phyloP scores from a whole-genome alignment of 2,329 filamentous ascomycete genomes.

The Aspergillus phoenicis region DNA sequence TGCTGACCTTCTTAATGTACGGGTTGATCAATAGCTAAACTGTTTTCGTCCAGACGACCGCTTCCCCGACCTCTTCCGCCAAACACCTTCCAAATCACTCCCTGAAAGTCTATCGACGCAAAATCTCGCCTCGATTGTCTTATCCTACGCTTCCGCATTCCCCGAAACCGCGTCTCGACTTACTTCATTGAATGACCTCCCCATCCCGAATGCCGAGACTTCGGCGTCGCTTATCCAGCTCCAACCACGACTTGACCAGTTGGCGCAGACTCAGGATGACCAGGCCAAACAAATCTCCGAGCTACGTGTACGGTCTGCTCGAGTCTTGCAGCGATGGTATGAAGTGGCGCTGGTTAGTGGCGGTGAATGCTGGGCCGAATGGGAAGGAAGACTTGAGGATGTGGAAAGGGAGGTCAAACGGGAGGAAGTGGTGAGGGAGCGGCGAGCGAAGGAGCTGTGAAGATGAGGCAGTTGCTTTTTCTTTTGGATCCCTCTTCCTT shows the following conservation, averaged over 20 bases:
- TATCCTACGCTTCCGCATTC: constrained; percentile 50
- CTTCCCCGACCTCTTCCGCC: constrained; percentile 47
- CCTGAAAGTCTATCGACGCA: constrained; percentile 40
- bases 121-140: constrained; percentile 45
- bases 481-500: background rate
- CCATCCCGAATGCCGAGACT: constrained; percentile 45
- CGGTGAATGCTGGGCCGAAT: constrained; percentile 69
- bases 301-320: constrained; percentile 46
- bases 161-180: constrained; percentile 52
- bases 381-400: constrained; percentile 67
- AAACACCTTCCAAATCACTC: constrained; percentile 34
- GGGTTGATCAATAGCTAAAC: constrained; percentile 9
- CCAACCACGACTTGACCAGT: constrained; percentile 44
- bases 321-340: constrained; percentile 70
- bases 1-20: constrained; percentile 1
- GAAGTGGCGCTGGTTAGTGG: constrained; percentile 69
- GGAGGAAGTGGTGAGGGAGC: constrained; percentile 60
- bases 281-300: constrained; percentile 45
- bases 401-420: constrained; percentile 68
- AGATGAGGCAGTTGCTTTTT: background rate
- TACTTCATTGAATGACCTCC: constrained; percentile 51
- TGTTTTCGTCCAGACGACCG: constrained; percentile 36
- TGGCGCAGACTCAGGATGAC: constrained; percentile 40
- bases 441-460: constrained; percentile 50
- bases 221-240: constrained; percentile 48